These are phyloP conservation scores for Cytospora piceae DNA, from an alignment of 2,329 filamentous ascomycete species.

Conservation along the genomic window DNA sequence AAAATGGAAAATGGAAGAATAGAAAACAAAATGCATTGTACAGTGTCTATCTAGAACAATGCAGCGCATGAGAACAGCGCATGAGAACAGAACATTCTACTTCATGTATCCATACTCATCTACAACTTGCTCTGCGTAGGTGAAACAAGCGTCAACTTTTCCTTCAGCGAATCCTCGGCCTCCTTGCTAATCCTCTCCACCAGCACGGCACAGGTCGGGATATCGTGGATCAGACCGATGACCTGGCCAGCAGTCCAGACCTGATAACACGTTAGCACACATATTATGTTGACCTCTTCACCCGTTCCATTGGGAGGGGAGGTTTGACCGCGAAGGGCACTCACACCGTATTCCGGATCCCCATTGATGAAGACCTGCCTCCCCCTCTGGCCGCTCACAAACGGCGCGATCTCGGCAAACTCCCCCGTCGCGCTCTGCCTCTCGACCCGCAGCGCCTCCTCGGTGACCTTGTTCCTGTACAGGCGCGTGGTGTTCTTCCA, in stretches of 20 bases:
- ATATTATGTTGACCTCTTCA: not conserved
- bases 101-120: slow-evolving; percentile 9
- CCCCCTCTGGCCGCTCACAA: slow-evolving; percentile 88
- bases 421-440: slow-evolving; percentile 80
- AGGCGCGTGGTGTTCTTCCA: slow-evolving; percentile 93
- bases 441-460: slow-evolving; percentile 82
- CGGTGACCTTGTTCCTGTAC: slow-evolving; percentile 87
- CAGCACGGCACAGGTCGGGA: slow-evolving; percentile 73
- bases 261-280: slow-evolving; percentile 45
- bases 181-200: slow-evolving; percentile 77
- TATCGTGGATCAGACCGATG: slow-evolving; percentile 84
- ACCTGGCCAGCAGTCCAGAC: slow-evolving; percentile 98
- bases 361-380: slow-evolving; percentile 91
- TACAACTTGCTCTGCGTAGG: slow-evolving; percentile 63
- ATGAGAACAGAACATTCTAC: not conserved
- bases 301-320: too few relatives aligned
- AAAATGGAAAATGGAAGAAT: too few relatives aligned
- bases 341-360: slow-evolving; percentile 85
- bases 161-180: slow-evolving; percentile 67
- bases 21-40: not conserved
- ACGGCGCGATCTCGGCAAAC: slow-evolving; percentile 85
- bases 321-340: slow-evolving; percentile 44
- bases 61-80: not conserved
- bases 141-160: slow-evolving; percentile 58
- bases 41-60: not conserved